Evolutionary conservation across 768 basidiomycete genomes (phyloP), one percentile per base, ranked within the genome.

Genomic region (Lentinula guzmanii): DNA sequence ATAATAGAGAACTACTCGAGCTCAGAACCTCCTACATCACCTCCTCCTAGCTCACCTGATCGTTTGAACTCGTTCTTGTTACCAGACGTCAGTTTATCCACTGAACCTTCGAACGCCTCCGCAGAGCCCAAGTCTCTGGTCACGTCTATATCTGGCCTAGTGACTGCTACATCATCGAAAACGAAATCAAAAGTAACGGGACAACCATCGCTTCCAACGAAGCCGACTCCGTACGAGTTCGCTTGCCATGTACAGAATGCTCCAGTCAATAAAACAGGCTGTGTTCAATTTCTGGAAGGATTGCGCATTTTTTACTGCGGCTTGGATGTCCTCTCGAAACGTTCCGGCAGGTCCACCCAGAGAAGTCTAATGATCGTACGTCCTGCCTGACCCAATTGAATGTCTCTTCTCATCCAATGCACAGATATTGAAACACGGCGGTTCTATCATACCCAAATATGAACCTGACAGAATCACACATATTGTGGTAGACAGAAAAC

Each of bases 341-440:
- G 33, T n/a, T 33, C 42, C 8, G 56, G 41, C 6, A 41, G 45
- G 7, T 5, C 24, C 8, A 58, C 56, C 5, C n/a, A 42, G 39
- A 46, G 33, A 42, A n/a, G 56, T 4, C 18, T 58, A 4, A 33
- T 6, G 33, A 58, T 58, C 42, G 56, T 58, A 8, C 46, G 56
- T 39, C n/a, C 6, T 6, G 9, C 4, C 2, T 16, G 37, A 5
- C 45, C 24, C 9, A 6, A 11, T 18, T 58, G 24, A 8, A 43
- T 13, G 16, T 24, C n/a, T 39, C 5, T 56, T 24, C 56, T 43
- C 24, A 58, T 33, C 28, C 11, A 46, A 9, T 21, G 5, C 33
- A 28, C 64, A 92, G 90, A 82, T 93, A 43, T 75, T 85, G 46
- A 76, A 75, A 62, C 73, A 83, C 63, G 91, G 91, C 10, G 91